Conservation (phyloP, 2,329 filamentous ascomycete species). For the Penicillium digitatum region DNA sequence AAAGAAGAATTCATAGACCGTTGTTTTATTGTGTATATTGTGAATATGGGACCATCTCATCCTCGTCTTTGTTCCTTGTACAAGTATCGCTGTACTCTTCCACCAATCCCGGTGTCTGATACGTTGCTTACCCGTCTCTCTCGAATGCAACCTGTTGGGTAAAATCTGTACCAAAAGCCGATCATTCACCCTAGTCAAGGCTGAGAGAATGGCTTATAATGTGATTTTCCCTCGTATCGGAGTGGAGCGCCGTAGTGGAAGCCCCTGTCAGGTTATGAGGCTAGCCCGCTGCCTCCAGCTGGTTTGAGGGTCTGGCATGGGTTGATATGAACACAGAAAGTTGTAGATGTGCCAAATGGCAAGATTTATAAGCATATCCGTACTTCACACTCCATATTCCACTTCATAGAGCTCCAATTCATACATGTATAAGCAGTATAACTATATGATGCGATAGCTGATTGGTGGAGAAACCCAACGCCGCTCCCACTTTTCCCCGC, state of each 20-base stretch:
- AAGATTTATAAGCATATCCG: background rate
- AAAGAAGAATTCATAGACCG: background rate
- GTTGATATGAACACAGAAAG: background rate
- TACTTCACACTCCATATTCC: background rate
- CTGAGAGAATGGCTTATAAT: conserved; percentile 1
- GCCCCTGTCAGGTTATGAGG: background rate
- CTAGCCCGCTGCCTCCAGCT: background rate
- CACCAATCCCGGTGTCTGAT: background rate
- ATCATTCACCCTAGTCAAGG: conserved; percentile 6
- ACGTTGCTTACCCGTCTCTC: background rate
- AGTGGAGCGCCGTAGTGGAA: background rate
- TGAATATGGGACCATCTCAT: background rate
- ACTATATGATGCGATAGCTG: background rate
- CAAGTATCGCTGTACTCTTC: background rate
- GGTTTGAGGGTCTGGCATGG: background rate
- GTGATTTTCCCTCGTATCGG: conserved; percentile 25
- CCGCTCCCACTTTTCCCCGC: conserved; percentile 21
- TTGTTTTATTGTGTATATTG: background rate
- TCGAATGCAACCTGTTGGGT: background rate
- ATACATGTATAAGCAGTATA: background rate
- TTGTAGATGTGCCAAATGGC: background rate
- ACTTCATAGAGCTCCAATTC: background rate
- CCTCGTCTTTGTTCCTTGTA: background rate
- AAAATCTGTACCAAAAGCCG: background rate
- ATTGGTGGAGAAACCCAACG: conserved; percentile 36